Conservation (phyloP, 1,284 basidiomycete species). For the Tylopilus sp. region DNA sequence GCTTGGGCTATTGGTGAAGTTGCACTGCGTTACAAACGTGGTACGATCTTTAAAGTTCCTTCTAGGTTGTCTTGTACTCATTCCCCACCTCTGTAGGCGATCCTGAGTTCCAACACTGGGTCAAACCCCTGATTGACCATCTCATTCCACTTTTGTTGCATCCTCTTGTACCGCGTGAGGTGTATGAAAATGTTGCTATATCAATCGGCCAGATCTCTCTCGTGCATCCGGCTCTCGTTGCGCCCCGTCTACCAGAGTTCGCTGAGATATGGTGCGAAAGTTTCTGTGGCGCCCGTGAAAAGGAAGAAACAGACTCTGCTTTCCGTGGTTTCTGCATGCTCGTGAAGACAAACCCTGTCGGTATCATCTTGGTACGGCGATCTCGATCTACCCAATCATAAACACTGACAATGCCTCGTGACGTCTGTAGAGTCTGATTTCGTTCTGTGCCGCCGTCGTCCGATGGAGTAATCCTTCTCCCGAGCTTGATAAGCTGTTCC, state of each 20-base stretch:
- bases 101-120: constrained; percentile 89
- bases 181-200: constrained; percentile 98
- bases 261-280: constrained; percentile 98
- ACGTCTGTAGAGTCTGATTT: constrained; percentile 78
- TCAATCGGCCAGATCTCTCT: constrained; percentile 97
- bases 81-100: constrained; percentile 61
- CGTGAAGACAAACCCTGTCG: constrained; percentile 93
- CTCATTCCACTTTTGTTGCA: constrained; percentile 94
- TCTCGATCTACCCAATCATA: not conserved
- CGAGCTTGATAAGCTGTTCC: constrained; percentile 93
- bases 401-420: constrained; percentile 19
- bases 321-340: constrained; percentile 98
- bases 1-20: constrained; percentile 99
- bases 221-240: constrained; percentile 90
- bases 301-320: constrained; percentile 99
- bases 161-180: constrained; percentile 91
- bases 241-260: constrained; percentile 91
- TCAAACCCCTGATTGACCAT: constrained; percentile 86
- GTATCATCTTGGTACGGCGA: constrained; percentile 82
- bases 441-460: constrained; percentile 98
- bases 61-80: constrained; percentile 3
- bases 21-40: constrained; percentile 85
- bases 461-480: constrained; percentile 92
- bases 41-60: constrained; percentile 52
- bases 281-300: constrained; percentile 98